Evolutionary conservation across 257 asterid genomes (phyloP).

Genomic region (Solanum pennellii): DNA sequence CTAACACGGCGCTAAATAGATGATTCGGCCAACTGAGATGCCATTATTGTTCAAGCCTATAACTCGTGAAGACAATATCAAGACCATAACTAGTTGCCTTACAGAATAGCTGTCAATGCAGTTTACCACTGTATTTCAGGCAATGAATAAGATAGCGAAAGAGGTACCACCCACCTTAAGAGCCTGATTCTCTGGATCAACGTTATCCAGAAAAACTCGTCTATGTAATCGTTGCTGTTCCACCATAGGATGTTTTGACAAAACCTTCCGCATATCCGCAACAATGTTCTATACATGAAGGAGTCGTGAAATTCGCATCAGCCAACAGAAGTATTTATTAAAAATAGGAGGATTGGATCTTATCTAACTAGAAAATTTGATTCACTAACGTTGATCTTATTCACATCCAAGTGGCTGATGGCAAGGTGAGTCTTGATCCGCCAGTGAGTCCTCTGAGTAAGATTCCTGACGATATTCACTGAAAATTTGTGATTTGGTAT

Average conservation of each 20-base stretch:
- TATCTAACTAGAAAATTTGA: neutral
- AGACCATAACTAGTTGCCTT: neutral
- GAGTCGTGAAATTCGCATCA: neutral
- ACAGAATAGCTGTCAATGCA: neutral
- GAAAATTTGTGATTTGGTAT: slow-evolving; percentile 94
- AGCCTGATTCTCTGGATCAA: slow-evolving; percentile 85
- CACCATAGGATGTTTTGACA: slow-evolving; percentile 83
- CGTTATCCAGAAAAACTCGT: slow-evolving; percentile 71
- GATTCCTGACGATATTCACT: slow-evolving; percentile 83
- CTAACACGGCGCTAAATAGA: neutral
- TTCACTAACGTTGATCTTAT: slow-evolving; percentile 68
- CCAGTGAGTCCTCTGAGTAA: slow-evolving; percentile 85
- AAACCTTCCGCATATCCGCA: slow-evolving; percentile 94
- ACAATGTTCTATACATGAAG: slow-evolving; percentile 51
- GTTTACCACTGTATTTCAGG: neutral
- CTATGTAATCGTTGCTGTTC: slow-evolving; percentile 89
- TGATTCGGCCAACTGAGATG: neutral
- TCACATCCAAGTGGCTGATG: slow-evolving; percentile 83
- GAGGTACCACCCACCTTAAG: slow-evolving; percentile 54
- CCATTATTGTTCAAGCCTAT: neutral
- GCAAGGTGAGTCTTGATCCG: slow-evolving; percentile 86
- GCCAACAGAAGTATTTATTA: neutral
- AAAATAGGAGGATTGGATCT: neutral
- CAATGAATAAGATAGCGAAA: neutral
- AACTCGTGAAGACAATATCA: neutral